phyloP scores from a whole-genome alignment of 805 yeast genomes.

The Metschnikowia cerradonensis region DNA sequence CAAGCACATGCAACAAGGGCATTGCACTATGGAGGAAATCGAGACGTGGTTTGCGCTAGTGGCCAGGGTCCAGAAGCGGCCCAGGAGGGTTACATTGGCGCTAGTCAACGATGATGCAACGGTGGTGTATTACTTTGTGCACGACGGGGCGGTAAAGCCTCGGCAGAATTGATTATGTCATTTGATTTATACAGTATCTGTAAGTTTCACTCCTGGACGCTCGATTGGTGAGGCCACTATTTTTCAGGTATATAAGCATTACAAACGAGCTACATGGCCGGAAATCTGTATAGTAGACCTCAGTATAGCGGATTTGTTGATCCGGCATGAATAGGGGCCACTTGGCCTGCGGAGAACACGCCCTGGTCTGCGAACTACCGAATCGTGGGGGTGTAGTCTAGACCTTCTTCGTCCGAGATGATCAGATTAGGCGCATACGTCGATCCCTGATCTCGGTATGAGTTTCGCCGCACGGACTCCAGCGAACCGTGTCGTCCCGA shows the following conservation, averaged over 20 bases:
- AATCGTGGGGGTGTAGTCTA: neutral
- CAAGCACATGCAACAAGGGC: constrained; percentile 15
- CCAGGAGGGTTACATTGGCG: constrained; percentile 49
- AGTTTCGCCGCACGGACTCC: constrained; percentile 1
- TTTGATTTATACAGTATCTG: neutral
- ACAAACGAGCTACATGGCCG: neutral
- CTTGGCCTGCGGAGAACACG: neutral
- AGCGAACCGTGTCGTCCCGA: neutral
- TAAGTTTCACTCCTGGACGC: neutral
- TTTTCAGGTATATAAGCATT: constrained; percentile 1
- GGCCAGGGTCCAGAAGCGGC: constrained; percentile 22
- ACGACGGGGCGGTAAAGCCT: constrained; percentile 65
- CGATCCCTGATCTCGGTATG: neutral
- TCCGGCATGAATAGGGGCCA: neutral
- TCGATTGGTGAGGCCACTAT: neutral
- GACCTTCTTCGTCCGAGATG: neutral
- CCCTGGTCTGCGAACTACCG: neutral
- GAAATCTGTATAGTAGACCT: neutral
- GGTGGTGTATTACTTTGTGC: constrained; percentile 62
- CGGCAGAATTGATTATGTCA: constrained; percentile 39
- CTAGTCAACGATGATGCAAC: constrained; percentile 65
- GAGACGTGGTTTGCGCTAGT: constrained; percentile 37
- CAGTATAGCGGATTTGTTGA: neutral
- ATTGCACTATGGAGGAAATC: constrained; percentile 35
- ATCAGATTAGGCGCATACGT: neutral